Percentiles rank a stretch among this genome's conserved stretches.
phyloP scores from a whole-genome alignment of 23 red algal genomes.

The Gracilaria caudata region DNA sequence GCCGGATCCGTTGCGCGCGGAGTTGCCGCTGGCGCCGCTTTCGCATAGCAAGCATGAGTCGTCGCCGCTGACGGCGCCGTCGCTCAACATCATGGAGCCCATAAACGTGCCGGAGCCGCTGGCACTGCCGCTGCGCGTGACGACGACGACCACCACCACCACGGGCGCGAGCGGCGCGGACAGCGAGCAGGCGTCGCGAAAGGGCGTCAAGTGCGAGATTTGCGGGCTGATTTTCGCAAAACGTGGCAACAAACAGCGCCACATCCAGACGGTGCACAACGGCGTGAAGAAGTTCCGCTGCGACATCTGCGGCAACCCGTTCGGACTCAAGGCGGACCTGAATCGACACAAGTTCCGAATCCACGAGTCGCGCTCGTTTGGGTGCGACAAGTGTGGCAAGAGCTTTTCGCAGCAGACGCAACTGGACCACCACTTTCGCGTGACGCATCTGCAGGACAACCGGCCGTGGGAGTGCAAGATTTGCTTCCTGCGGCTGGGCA shows the following conservation, averaged over 20 bases:
- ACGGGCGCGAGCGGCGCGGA: neutral
- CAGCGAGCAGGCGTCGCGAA: neutral
- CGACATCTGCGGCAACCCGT: conserved; percentile 43
- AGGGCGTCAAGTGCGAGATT: conserved; percentile 28
- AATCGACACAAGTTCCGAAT: conserved; percentile 41
- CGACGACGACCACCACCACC: neutral
- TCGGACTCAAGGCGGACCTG: conserved; percentile 62
- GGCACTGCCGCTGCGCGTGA: neutral
- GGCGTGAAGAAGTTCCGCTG: conserved; percentile 45
- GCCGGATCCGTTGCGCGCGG: neutral
- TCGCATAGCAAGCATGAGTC: neutral
- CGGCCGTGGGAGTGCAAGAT: conserved; percentile 56
- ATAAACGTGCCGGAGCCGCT: neutral
- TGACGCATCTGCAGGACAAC: conserved; percentile 43
- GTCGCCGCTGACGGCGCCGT: neutral
- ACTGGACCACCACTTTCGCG: conserved; percentile 41
- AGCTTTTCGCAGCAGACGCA: conserved; percentile 40
- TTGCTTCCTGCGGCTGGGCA: conserved; percentile 40
- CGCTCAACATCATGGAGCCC: conserved; percentile 11
- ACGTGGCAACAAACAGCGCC: conserved; percentile 47
- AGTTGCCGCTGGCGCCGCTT: neutral
- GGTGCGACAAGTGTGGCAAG: conserved; percentile 50
- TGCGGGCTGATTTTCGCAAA: conserved; percentile 53
- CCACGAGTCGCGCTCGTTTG: conserved; percentile 42
- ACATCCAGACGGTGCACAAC: conserved; percentile 56